phyloP scores from a whole-genome alignment of 805 yeast species.

The Saccharomycopsis fermentans region DNA sequence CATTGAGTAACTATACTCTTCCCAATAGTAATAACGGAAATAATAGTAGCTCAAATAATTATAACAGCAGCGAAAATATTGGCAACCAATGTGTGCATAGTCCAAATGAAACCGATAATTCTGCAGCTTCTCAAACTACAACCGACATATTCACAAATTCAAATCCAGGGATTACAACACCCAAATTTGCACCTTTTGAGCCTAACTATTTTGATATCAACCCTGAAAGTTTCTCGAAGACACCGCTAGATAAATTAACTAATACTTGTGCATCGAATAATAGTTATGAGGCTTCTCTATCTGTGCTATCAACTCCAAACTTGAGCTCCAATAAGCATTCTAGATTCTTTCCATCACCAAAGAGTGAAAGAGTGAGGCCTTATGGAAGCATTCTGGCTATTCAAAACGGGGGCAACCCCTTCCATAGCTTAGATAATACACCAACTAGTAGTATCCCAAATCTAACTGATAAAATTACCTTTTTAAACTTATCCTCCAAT shows the following conservation, averaged over 20 bases:
- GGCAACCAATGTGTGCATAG: background rate
- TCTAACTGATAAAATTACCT: conserved; percentile 3
- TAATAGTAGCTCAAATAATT: background rate
- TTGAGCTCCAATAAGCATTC: conserved; percentile 13
- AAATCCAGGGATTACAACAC: conserved; percentile 3
- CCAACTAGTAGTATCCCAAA: background rate
- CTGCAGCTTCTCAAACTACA: background rate
- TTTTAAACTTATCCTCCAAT: conserved; percentile 4
- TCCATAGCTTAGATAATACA: conserved; percentile 3
- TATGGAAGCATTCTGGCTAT: background rate
- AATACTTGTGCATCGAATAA: background rate
- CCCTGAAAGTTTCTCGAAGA: background rate
- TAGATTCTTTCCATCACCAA: conserved; percentile 18
- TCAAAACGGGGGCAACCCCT: background rate
- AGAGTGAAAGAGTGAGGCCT: conserved; percentile 13
- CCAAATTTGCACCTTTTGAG: conserved; percentile 8
- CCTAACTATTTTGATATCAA: conserved; percentile 10
- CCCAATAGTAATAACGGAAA: background rate
- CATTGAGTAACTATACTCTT: background rate
- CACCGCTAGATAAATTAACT: background rate
- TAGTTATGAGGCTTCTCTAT: background rate
- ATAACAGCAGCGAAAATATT: background rate
- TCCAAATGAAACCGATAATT: background rate
- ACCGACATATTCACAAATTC: background rate
- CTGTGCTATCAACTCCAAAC: conserved; percentile 14